A percentile compares a stretch with the other conserved stretches of the same genome.
phyloP scores from a whole-genome alignment of 2,329 filamentous ascomycete genomes.

The Sporothrix phasma region DNA sequence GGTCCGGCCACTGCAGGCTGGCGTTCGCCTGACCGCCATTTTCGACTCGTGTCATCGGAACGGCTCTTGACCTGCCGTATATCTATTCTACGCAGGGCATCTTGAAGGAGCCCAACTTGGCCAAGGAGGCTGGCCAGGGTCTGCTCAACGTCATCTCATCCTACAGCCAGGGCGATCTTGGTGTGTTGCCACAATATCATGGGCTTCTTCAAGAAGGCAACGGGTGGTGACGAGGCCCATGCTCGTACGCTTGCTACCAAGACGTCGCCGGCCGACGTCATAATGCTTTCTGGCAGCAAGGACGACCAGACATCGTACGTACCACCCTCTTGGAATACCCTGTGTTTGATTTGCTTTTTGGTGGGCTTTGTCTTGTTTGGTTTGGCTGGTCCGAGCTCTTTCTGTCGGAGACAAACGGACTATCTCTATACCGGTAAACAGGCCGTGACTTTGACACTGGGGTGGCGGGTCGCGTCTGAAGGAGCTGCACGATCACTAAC shows the following conservation, averaged over 20 bases:
- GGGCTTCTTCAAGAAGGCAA: constrained; percentile 78
- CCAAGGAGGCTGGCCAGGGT: constrained; percentile 67
- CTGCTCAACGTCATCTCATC: constrained; percentile 62
- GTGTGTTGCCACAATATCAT: constrained; percentile 72
- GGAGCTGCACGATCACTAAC: constrained; percentile 15
- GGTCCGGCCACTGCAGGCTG: constrained; percentile 66
- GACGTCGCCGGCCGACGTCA: constrained; percentile 87
- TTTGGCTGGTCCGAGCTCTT: background rate
- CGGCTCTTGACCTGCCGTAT: constrained; percentile 67
- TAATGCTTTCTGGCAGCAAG: constrained; percentile 97
- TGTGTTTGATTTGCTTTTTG: background rate
- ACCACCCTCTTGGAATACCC: constrained; percentile 20
- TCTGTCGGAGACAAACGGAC: too few relatives aligned
- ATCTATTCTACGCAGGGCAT: constrained; percentile 72
- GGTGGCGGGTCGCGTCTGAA: constrained; percentile 16
- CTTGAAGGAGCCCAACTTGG: constrained; percentile 71
- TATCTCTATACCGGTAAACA: too few relatives aligned
- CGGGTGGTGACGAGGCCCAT: constrained; percentile 61
- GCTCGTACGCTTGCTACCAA: constrained; percentile 77
- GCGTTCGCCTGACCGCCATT: constrained; percentile 75
- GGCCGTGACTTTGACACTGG: background rate
- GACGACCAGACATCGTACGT: constrained; percentile 83
- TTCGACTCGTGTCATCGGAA: constrained; percentile 78
- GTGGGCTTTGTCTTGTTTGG: background rate
- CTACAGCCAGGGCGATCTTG: constrained; percentile 76